Conservation (phyloP, 2,329 filamentous ascomycete genomes). For the Thielaviopsis ethacetica region DNA sequence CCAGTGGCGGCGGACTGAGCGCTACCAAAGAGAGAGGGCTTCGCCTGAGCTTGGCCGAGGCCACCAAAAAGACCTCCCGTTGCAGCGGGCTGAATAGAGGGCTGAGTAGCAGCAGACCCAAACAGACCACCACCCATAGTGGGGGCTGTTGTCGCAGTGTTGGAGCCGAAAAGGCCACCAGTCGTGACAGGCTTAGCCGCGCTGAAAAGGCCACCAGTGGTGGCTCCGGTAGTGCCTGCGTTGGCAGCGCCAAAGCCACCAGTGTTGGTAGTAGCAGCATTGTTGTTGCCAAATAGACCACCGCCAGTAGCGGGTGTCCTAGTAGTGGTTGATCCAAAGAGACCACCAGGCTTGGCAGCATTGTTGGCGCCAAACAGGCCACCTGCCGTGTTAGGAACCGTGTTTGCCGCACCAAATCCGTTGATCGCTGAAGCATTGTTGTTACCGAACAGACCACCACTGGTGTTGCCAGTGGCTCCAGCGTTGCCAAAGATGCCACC, state of each 20-base stretch:
- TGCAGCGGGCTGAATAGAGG: slow-evolving; percentile 18
- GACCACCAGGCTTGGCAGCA: slow-evolving; percentile 16
- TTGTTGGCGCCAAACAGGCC: slow-evolving; percentile 27
- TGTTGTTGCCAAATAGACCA: slow-evolving; percentile 25
- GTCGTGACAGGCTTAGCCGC: slow-evolving; percentile 17
- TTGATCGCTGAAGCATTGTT: slow-evolving; percentile 17
- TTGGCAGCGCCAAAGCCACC: slow-evolving; percentile 32
- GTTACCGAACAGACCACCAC: slow-evolving; percentile 31
- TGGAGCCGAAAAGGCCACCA: slow-evolving; percentile 25
- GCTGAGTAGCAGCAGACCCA: slow-evolving; percentile 25
- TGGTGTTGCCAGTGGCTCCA: slow-evolving; percentile 16
- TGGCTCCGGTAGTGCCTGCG: slow-evolving; percentile 5
- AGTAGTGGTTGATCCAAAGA: slow-evolving; percentile 24
- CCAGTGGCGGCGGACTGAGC: slow-evolving; percentile 29
- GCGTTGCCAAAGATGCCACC: slow-evolving; percentile 21
- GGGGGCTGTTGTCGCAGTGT: slow-evolving; percentile 23
- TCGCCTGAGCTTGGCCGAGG: slow-evolving; percentile 36
- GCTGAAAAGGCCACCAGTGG: slow-evolving; percentile 26
- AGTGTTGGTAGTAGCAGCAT: slow-evolving; percentile 25
- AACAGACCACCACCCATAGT: slow-evolving; percentile 15
- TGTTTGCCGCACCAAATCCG: slow-evolving; percentile 23
- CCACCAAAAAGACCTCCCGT: slow-evolving; percentile 25
- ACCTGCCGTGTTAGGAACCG: slow-evolving; percentile 16
- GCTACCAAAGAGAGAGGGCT: slow-evolving; percentile 38
- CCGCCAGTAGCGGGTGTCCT: slow-evolving; percentile 18